Evolutionary conservation across 108 stramenopile genomes (phyloP), one percentile per base, ranked within the genome.

Genomic region (Fragilaria crotonensis): DNA sequence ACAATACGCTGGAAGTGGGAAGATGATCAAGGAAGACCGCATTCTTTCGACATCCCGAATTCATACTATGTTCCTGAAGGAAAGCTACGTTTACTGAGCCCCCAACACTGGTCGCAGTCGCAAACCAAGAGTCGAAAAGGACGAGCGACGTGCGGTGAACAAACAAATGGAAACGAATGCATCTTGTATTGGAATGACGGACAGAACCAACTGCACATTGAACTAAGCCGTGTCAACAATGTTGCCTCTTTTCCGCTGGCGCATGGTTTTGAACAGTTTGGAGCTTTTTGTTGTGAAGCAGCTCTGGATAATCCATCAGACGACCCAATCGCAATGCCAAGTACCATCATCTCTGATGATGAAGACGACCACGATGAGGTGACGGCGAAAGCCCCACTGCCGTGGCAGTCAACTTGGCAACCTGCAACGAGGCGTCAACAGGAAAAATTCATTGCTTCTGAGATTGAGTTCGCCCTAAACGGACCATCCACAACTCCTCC

Each of bases 31-130:
- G 80, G 76, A 2, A 21, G 18, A 19, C 0, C 44, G 0, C 76
- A 81, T 36, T 25, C 1, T 2, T 52, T 77, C 2, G 11, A 27
- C 4, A 60, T 77, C 5, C 65, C 71, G 19, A 67, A 74, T 51
- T 66, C 69, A 0, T 60, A 59, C 54, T 75, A 68, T 32, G 47
- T 75, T 5, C 69, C 69, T 22, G 17, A 45, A 2, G 0, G 51
- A 4, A 30, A 18, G 26, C 0, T 25, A 1, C n/a, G 50, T 22
- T 57, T 70, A 19, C 23, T 70, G 21, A 30, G 36, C 20, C 63
- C 57, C 3, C 56, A 64, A 52, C 57, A 70, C 59, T 70, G 69
- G 69, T 55, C 63, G 21, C 48, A 64, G 27, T 30, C 2, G 11
- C 4, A 26, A 59, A 22, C 52, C 55, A n/a, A 57, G 32, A 28